These are phyloP conservation scores for Schizopora paradoxa DNA, from an alignment of 1,284 basidiomycete species.

Conservation along the genomic window DNA sequence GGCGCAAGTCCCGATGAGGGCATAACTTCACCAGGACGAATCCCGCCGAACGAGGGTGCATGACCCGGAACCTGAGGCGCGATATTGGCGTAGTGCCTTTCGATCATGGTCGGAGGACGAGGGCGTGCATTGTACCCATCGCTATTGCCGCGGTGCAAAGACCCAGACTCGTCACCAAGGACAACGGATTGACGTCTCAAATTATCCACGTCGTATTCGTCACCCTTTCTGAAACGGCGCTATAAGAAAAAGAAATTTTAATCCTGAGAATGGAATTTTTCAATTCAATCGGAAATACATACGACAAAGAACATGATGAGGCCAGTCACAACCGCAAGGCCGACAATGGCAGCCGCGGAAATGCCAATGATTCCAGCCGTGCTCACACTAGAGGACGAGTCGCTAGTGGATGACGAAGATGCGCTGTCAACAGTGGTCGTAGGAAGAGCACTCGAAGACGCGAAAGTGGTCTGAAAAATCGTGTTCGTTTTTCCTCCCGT, in stretches of 20 bases:
- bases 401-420: slow-evolving; percentile 14
- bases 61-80: slow-evolving; percentile 27
- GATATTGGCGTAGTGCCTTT: slow-evolving; percentile 36
- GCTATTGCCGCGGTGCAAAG: slow-evolving; percentile 29
- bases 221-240: slow-evolving; percentile 41
- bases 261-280: neutral
- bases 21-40: slow-evolving; percentile 12
- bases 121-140: slow-evolving; percentile 31
- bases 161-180: slow-evolving; percentile 44
- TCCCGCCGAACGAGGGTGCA: slow-evolving; percentile 12
- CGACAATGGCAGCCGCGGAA: slow-evolving; percentile 45
- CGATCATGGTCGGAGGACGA: slow-evolving; percentile 52
- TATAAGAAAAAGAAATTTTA: slow-evolving; percentile 24
- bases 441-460: neutral
- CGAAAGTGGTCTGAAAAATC: neutral
- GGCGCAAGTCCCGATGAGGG: slow-evolving; percentile 3
- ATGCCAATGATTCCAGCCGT: slow-evolving; percentile 47
- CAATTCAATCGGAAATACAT: slow-evolving; percentile 22
- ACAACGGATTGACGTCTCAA: slow-evolving; percentile 59
- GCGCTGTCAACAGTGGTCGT: slow-evolving; percentile 12
- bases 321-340: slow-evolving; percentile 42
- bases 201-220: slow-evolving; percentile 44
- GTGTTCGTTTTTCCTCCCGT: neutral
- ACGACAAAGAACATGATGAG: slow-evolving; percentile 52
- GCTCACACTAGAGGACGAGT: slow-evolving; percentile 26